Conservation (phyloP, 2,329 filamentous ascomycete genomes). For the Capronia coronata region DNA sequence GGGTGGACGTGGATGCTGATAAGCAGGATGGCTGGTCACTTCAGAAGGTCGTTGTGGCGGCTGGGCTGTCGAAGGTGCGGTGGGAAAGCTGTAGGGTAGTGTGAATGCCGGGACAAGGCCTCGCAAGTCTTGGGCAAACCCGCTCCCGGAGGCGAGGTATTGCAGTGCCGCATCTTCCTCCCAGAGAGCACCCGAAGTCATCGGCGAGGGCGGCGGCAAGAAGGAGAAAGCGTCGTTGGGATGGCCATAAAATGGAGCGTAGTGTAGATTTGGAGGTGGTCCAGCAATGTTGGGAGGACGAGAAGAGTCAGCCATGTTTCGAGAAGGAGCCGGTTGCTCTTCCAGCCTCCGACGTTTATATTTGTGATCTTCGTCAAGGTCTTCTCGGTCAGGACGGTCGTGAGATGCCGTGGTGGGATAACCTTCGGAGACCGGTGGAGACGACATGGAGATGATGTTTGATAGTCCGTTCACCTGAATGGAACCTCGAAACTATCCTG, state of each 20-base stretch:
- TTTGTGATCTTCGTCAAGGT: slow-evolving; percentile 11
- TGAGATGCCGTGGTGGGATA: slow-evolving; percentile 14
- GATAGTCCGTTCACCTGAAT: slow-evolving; percentile 10
- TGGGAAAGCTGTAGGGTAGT: neutral
- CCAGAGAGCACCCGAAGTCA: slow-evolving; percentile 6
- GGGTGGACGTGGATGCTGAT: neutral
- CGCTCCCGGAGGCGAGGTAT: slow-evolving; percentile 14
- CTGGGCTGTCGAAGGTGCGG: neutral
- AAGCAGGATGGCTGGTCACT: slow-evolving; percentile 6
- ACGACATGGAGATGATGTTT: slow-evolving; percentile 12
- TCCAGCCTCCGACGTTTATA: slow-evolving; percentile 21
- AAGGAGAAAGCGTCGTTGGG: neutral
- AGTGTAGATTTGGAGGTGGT: neutral
- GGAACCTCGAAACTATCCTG: neutral
- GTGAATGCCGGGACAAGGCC: slow-evolving; percentile 3
- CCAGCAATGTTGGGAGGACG: neutral
- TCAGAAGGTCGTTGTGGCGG: slow-evolving; percentile 5
- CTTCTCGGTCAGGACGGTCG: slow-evolving; percentile 16
- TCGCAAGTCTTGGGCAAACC: slow-evolving; percentile 18
- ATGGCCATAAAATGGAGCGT: neutral
- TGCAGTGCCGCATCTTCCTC: slow-evolving; percentile 17
- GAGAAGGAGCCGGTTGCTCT: slow-evolving; percentile 1
- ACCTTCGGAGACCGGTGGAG: slow-evolving; percentile 16
- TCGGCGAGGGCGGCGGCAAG: neutral
- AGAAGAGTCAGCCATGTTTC: slow-evolving; percentile 13